Evolutionary conservation across 805 yeast genomes (phyloP).

Genomic region (Candida incommunis): DNA sequence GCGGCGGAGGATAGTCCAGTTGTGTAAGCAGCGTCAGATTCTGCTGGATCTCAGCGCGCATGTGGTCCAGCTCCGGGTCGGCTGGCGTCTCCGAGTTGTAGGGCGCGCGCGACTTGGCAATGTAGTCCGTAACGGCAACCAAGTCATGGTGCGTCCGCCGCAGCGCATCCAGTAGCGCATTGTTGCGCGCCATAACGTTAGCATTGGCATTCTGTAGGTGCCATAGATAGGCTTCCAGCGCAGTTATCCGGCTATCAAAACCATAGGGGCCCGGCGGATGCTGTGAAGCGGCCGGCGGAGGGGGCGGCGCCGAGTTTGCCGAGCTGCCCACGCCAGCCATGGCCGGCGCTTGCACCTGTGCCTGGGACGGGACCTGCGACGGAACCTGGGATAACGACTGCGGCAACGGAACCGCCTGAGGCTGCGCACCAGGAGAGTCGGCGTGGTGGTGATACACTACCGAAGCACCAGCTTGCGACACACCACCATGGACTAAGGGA

Average conservation of each 20-base stretch:
- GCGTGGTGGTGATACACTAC: too few relatives aligned
- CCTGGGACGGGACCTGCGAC: not conserved
- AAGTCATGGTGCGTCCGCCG: slow-evolving; percentile 7
- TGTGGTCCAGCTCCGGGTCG: slow-evolving; percentile 1
- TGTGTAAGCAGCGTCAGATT: slow-evolving; percentile 2
- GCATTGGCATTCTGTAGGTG: slow-evolving; percentile 8
- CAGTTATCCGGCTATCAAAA: slow-evolving; percentile 22
- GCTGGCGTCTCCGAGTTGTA: not conserved
- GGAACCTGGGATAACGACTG: not conserved
- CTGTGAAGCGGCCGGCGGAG: not conserved
- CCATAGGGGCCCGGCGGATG: slow-evolving; percentile 19
- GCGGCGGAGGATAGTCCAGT: slow-evolving; percentile 3
- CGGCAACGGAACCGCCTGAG: too few relatives aligned
- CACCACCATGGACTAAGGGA: not conserved
- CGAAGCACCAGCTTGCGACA: not conserved
- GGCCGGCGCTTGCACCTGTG: not conserved
- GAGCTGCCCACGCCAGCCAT: too few relatives aligned
- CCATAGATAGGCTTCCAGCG: slow-evolving; percentile 8
- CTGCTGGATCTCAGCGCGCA: slow-evolving; percentile 3
- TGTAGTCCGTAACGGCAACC: slow-evolving; percentile 3
- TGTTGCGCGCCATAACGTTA: slow-evolving; percentile 4
- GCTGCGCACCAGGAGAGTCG: not conserved
- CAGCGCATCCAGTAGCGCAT: slow-evolving; percentile 6
- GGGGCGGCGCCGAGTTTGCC: too few relatives aligned
- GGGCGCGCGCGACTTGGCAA: not conserved